Conservation (phyloP, 116 monocot genomes). For the Phalaenopsis hybrid region DNA sequence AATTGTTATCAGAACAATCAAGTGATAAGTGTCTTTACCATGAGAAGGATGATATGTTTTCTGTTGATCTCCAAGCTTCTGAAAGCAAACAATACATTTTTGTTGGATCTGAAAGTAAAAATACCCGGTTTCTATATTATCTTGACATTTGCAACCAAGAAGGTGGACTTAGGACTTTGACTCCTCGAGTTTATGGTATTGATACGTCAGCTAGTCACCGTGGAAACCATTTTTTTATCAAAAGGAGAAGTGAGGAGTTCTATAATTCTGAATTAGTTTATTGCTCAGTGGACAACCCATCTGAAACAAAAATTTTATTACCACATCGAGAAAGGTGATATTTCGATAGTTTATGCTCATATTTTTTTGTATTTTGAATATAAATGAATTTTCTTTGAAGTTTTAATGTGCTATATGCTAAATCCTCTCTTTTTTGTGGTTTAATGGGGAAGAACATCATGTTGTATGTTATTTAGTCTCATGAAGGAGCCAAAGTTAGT, state of each 20-base stretch:
- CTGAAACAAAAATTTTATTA: constrained; percentile 50
- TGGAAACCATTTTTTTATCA: constrained; percentile 87
- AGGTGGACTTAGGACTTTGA: constrained; percentile 47
- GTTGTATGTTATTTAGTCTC: background rate
- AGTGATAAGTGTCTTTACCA: constrained; percentile 77
- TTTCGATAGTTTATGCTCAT: background rate
- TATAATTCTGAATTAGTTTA: constrained; percentile 90
- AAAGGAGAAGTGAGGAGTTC: constrained; percentile 68
- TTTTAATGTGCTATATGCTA: background rate
- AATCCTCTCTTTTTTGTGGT: background rate
- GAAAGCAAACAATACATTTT: constrained; percentile 88
- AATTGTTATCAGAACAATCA: constrained; percentile 69
- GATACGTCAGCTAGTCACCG: constrained; percentile 78
- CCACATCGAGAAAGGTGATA: constrained; percentile 86
- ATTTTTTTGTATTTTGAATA: background rate
- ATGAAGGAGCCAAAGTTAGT: too few relatives aligned
- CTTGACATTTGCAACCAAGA: constrained; percentile 50
- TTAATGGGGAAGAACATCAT: background rate
- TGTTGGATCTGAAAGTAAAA: constrained; percentile 85
- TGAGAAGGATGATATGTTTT: constrained; percentile 94
- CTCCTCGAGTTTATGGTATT: constrained; percentile 65
- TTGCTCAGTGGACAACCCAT: constrained; percentile 60
- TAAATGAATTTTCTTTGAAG: background rate
- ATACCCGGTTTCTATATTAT: constrained; percentile 62
- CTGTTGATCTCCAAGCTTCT: constrained; percentile 60